A percentile compares a stretch with the other conserved stretches of the same genome.
Conservation (phyloP, 495 filamentous ascomycete species). For the Thermothielavioides terrestris region DNA sequence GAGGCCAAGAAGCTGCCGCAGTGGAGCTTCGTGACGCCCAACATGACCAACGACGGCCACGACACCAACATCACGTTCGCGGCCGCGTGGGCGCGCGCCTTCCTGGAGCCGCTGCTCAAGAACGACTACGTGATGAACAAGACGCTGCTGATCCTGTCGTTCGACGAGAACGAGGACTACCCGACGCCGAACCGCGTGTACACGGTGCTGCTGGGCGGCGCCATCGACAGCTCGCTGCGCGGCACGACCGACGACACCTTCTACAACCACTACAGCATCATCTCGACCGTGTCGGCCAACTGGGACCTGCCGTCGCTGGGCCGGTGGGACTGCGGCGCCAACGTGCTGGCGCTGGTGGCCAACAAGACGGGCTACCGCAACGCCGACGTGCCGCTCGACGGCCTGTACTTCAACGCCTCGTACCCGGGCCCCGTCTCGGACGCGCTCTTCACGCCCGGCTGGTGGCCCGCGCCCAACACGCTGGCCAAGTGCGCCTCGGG, state of each 20-base stretch:
- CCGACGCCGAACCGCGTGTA: constrained; percentile 46
- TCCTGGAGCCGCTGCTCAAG: constrained; percentile 53
- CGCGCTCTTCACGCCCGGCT: constrained; percentile 18
- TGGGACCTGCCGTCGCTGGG: constrained; percentile 40
- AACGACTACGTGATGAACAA: constrained; percentile 60
- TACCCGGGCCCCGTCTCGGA: constrained; percentile 42
- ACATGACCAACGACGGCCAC: constrained; percentile 60
- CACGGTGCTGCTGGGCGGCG: constrained; percentile 57
- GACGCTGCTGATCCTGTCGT: constrained; percentile 59
- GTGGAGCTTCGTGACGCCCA: constrained; percentile 68
- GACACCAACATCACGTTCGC: constrained; percentile 57
- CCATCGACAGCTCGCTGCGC: constrained; percentile 47
- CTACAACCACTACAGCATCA: constrained; percentile 65
- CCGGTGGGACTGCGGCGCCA: constrained; percentile 47
- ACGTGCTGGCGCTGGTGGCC: constrained; percentile 43
- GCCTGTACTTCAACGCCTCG: constrained; percentile 40
- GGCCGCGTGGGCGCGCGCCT: constrained; percentile 48
- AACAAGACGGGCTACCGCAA: constrained; percentile 28
- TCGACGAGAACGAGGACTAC: constrained; percentile 59
- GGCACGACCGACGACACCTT: constrained; percentile 57
- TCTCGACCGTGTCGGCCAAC: constrained; percentile 58
- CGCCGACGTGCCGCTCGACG: constrained; percentile 19
- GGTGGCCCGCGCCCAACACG: constrained; percentile 30
- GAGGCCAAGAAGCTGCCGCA: constrained; percentile 52
- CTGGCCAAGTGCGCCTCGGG: constrained; percentile 18